Evolutionary conservation across 306 rosid species (phyloP).

Genomic region (Urtica urens): DNA sequence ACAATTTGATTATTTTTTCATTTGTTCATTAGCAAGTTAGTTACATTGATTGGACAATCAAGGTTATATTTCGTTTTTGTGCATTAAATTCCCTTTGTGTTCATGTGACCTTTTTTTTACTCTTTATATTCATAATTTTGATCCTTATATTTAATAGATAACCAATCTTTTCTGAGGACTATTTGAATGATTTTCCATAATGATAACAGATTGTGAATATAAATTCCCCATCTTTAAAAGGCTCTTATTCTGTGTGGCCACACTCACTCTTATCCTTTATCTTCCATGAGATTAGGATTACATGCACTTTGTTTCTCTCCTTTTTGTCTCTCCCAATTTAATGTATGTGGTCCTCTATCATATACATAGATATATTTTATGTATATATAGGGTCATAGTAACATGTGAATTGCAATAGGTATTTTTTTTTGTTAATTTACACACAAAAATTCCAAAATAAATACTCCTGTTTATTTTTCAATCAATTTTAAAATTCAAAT

Average conservation of each 20-base stretch:
- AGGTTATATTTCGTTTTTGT: constrained; percentile 11
- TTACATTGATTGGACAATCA: constrained; percentile 13
- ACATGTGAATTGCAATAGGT: too few species aligned
- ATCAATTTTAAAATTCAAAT: too few species aligned
- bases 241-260: constrained; percentile 22
- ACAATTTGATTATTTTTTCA: constrained; percentile 26
- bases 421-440: too few species aligned
- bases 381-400: neutral
- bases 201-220: constrained; percentile 17
- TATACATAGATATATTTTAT: neutral
- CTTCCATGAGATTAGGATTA: constrained; percentile 24
- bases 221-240: constrained; percentile 9
- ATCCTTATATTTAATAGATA: constrained; percentile 4
- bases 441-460: too few species aligned
- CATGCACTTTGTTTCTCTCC: constrained; percentile 13
- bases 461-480: too few species aligned
- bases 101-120: neutral
- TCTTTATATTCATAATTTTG: neutral
- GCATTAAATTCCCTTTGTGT: too few species aligned
- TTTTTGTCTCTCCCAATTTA: constrained; percentile 18
- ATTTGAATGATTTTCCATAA: constrained; percentile 15
- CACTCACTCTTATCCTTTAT: constrained; percentile 17
- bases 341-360: constrained; percentile 26
- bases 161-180: too few species aligned
- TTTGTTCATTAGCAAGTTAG: constrained; percentile 13